These are phyloP conservation scores for Prorocentrum cordatum DNA, from an alignment of 169 alveolate genomes.

Conservation along the genomic window DNA sequence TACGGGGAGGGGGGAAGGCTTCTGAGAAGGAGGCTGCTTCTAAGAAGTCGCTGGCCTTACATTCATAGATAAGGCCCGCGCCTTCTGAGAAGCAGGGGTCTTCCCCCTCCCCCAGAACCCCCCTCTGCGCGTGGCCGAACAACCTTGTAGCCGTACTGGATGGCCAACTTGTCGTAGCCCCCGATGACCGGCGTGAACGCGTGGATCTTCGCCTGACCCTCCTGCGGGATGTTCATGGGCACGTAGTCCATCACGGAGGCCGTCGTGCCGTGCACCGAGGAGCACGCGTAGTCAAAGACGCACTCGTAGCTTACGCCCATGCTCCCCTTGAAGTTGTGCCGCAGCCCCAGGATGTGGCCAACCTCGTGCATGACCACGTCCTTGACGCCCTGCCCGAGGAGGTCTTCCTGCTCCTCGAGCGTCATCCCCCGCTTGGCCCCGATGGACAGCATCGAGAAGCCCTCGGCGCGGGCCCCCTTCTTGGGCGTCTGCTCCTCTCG, in stretches of 20 bases:
- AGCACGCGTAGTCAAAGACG: background rate
- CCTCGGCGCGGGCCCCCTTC: no score
- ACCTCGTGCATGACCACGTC: slow-evolving; percentile 37
- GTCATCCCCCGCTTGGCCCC: no score
- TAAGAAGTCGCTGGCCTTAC: no score
- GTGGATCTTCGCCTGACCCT: slow-evolving; percentile 3
- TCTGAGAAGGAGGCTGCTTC: no score
- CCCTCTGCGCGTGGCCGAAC: no score
- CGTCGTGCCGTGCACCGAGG: background rate
- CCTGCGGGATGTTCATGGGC: slow-evolving; percentile 8
- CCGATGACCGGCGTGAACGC: slow-evolving; percentile 28
- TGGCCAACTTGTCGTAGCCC: slow-evolving; percentile 45
- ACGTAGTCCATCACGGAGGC: slow-evolving; percentile 31
- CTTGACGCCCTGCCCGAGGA: background rate
- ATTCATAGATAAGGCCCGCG: no score
- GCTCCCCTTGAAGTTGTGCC: slow-evolving; percentile 69
- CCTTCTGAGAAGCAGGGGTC: no score
- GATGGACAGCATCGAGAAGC: no score
- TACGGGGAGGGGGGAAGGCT: no score
- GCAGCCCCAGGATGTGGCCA: slow-evolving; percentile 52
- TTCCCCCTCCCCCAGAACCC: no score
- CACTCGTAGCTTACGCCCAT: slow-evolving; percentile 31
- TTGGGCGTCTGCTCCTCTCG: no score
- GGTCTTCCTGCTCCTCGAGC: no score
- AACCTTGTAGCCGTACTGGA: slow-evolving; percentile 36